These are phyloP conservation scores for Mycena indigotica DNA, from an alignment of 768 basidiomycete genomes.

Conservation along the genomic window DNA sequence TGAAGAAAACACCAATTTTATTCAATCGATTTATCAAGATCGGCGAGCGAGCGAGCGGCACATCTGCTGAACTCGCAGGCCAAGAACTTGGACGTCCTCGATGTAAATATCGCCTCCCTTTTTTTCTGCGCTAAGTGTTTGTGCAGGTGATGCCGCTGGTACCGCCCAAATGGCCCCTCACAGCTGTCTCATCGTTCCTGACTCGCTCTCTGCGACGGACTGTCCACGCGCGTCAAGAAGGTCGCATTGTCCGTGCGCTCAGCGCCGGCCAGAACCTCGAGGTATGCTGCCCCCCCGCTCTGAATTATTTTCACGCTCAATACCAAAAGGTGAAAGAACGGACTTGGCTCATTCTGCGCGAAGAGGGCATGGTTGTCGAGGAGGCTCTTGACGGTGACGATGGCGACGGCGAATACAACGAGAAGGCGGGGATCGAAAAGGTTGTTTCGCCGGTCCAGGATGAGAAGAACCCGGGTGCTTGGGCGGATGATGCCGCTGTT, in stretches of 20 bases:
- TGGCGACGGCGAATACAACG: constrained; percentile 37
- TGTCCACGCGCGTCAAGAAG: constrained; percentile 70
- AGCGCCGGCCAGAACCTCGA: constrained; percentile 79
- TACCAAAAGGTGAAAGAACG: constrained; percentile 64
- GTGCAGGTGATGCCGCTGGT: constrained; percentile 65
- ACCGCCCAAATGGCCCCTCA: constrained; percentile 77
- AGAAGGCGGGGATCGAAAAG: constrained; percentile 50
- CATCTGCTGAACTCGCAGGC: constrained; percentile 79
- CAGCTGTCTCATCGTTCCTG: constrained; percentile 73
- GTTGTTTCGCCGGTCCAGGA: background rate
- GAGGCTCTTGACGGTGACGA: constrained; percentile 47
- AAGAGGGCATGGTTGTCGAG: constrained; percentile 69
- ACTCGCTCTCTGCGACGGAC: constrained; percentile 76
- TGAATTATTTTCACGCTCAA: too few species aligned
- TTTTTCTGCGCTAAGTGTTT: constrained; percentile 5
- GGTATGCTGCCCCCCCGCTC: too few species aligned
- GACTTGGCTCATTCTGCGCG: constrained; percentile 58
- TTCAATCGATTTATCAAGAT: too few species aligned
- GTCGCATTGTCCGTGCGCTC: constrained; percentile 76
- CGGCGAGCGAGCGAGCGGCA: constrained; percentile 59
- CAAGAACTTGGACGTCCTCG: constrained; percentile 71
- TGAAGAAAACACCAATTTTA: constrained; percentile 1
- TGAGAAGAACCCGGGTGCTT: constrained; percentile 8
- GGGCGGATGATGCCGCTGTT: constrained; percentile 11
- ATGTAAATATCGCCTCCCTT: constrained; percentile 51